Conservation (phyloP, 805 yeast species). For the Candida patagonica region DNA sequence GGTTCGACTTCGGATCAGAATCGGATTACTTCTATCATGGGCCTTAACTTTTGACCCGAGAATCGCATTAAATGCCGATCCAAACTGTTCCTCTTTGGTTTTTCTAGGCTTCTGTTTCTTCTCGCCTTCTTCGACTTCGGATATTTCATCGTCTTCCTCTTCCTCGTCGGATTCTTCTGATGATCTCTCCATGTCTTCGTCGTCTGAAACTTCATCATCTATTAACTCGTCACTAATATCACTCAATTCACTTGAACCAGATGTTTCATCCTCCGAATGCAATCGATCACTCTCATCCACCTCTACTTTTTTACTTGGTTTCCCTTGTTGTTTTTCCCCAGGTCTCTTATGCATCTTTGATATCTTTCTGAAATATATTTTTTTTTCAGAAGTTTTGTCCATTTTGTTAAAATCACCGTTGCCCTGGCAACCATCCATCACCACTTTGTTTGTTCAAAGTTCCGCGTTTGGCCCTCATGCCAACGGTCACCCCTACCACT, state of each 20-base stretch:
- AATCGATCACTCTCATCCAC: constrained; percentile 3
- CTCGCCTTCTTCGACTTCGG: constrained; percentile 11
- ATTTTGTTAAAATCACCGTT: neutral
- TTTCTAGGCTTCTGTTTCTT: constrained; percentile 9
- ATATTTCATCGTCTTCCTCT: constrained; percentile 20
- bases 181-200: constrained; percentile 7
- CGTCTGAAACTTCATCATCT: constrained; percentile 1
- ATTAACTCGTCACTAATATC: constrained; percentile 18
- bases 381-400: neutral
- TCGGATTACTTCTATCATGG: constrained; percentile 81
- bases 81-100: constrained; percentile 49
- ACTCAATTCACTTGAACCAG: constrained; percentile 4
- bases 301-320: constrained; percentile 7
- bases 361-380: neutral
- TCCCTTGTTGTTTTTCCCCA: neutral
- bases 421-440: neutral
- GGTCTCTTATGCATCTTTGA: neutral
- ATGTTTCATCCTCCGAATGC: neutral
- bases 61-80: constrained; percentile 76
- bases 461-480: neutral
- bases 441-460: too few relatives aligned
- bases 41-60: constrained; percentile 81
- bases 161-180: constrained; percentile 15
- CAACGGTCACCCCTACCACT: neutral
- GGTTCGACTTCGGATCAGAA: constrained; percentile 73